These are phyloP conservation scores for Leccinum cinnamomeum DNA, from an alignment of 1,284 basidiomycete species.

Conservation along the genomic window DNA sequence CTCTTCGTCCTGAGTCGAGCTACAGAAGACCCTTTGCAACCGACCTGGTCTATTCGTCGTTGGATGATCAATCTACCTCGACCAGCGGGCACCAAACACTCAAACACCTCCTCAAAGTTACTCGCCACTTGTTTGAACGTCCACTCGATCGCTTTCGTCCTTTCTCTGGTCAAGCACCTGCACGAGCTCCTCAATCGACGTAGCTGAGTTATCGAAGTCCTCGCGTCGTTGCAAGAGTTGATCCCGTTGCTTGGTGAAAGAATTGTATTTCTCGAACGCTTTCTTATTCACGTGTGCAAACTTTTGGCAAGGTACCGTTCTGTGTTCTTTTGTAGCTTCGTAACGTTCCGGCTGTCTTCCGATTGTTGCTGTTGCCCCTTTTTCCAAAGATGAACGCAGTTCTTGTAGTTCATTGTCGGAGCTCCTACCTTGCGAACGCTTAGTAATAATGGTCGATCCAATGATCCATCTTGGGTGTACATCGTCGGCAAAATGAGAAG, in stretches of 20 bases:
- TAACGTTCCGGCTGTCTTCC: slow-evolving; percentile 84
- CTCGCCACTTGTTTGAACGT: slow-evolving; percentile 98
- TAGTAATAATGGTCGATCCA: no score
- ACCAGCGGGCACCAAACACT: slow-evolving; percentile 93
- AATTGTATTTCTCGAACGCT: slow-evolving; percentile 97
- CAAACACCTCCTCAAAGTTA: slow-evolving; percentile 97
- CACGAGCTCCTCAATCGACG: slow-evolving; percentile 94
- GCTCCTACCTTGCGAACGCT: no score
- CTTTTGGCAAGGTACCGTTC: slow-evolving; percentile 95
- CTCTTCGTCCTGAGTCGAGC: slow-evolving; percentile 57
- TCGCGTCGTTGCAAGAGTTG: slow-evolving; percentile 83
- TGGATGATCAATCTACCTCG: slow-evolving; percentile 91
- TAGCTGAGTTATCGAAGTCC: slow-evolving; percentile 87
- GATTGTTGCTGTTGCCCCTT: slow-evolving; percentile 77
- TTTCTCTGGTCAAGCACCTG: slow-evolving; percentile 91
- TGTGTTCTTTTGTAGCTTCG: slow-evolving; percentile 90
- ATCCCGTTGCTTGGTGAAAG: slow-evolving; percentile 97
- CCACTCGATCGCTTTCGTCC: slow-evolving; percentile 94
- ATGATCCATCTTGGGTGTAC: no score
- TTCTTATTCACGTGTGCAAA: slow-evolving; percentile 99
- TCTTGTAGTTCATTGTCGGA: slow-evolving; percentile 76
- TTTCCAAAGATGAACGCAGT: slow-evolving; percentile 67
- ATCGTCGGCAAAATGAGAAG: no score
- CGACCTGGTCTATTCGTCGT: slow-evolving; percentile 79
- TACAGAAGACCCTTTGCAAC: slow-evolving; percentile 20